These are phyloP conservation scores for Barnettozyma sp. DNA, from an alignment of 805 yeast species.

Conservation along the genomic window DNA sequence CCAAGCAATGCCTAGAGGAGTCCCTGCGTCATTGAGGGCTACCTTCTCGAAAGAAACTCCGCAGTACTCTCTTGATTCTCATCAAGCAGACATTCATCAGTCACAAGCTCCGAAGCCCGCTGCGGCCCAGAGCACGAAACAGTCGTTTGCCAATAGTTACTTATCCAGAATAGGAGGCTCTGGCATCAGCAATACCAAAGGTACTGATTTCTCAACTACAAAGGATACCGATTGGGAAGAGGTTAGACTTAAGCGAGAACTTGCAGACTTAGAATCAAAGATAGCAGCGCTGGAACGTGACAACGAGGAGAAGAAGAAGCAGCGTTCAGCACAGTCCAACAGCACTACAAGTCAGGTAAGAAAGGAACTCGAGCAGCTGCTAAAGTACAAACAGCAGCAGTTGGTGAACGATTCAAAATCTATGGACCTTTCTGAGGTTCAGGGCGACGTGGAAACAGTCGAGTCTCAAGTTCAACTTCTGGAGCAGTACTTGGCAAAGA, in stretches of 20 bases:
- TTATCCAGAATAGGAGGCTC: conserved; percentile 50
- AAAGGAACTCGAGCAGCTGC: conserved; percentile 73
- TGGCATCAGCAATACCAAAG: conserved; percentile 32
- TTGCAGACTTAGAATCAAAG: conserved; percentile 64
- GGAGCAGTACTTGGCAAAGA: conserved; percentile 57
- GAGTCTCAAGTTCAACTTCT: conserved; percentile 71
- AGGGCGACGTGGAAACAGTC: conserved; percentile 58
- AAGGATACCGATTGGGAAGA: conserved; percentile 90
- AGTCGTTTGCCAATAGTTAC: conserved; percentile 48
- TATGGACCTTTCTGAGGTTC: conserved; percentile 42
- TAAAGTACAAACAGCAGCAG: conserved; percentile 67
- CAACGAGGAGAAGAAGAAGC: conserved; percentile 32
- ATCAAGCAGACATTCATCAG: conserved; percentile 35
- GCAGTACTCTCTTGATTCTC: conserved; percentile 55
- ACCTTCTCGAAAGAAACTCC: conserved; percentile 84
- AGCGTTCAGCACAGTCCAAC: conserved; percentile 20
- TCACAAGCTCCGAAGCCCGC: conserved; percentile 13
- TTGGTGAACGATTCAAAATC: conserved; percentile 32
- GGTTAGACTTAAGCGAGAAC: conserved; percentile 71
- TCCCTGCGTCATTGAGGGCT: conserved; percentile 89
- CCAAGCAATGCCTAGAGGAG: conserved; percentile 81
- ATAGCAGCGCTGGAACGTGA: conserved; percentile 50
- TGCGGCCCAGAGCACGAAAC: conserved; percentile 14
- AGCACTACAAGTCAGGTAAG: conserved; percentile 31
- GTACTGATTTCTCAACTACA: conserved; percentile 65